Base-by-base conservation (phyloP, 148 eudicot genomes). In the Polygonum maritimum region DNA sequence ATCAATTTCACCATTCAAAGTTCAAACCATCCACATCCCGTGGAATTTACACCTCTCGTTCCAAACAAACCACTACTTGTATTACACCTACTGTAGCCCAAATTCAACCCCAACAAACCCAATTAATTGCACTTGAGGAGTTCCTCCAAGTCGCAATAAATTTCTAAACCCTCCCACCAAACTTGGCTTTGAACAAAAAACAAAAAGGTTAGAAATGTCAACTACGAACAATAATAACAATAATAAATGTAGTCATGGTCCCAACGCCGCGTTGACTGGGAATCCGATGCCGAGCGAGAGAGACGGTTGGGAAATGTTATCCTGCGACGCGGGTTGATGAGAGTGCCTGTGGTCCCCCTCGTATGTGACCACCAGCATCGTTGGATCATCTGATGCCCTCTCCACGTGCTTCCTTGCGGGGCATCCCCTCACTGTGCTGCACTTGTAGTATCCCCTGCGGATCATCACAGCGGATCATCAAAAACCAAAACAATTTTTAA, bases 351-450 rank as follows among this genome's bases (percentile, higher is more conserved):
- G 97, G n/a, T 92, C 94, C 16, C 90, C 92, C 69, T 87, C 91
- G 82, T 92, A 92, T 0, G 92, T 92, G 3, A 92, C 89, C 0
- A 92, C 78, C 44, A 92, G 80, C 91, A 90, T 89, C 75, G 83
- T 69, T 1, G 97, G 88, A 84, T 90, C 94, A 76, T 87, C 92
- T 0, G 76, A 54, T 1, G 89, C 89, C 78, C 87, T 81, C 77
- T 87, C 92, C 16, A 92, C 94, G 74, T 90, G 92, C 77, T 92
- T 92, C 77, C 89, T 90, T 5, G 97, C 97, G 2, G 97, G 92
- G 69, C 97, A 92, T 15, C 89, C 94, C 69, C 84, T 81, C 40
- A 83, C 82, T 22, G 85, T 88, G 51, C 89, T 90, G 74, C 97
- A 92, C 76, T 80, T 92, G 84, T 92, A 92, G 39, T 92, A 92